A percentile compares a stretch with the other conserved stretches of the same genome.
Evolutionary conservation across 176 grass and related monocot genomes (phyloP).

Genomic region (Bolboschoenus planiculmis): DNA sequence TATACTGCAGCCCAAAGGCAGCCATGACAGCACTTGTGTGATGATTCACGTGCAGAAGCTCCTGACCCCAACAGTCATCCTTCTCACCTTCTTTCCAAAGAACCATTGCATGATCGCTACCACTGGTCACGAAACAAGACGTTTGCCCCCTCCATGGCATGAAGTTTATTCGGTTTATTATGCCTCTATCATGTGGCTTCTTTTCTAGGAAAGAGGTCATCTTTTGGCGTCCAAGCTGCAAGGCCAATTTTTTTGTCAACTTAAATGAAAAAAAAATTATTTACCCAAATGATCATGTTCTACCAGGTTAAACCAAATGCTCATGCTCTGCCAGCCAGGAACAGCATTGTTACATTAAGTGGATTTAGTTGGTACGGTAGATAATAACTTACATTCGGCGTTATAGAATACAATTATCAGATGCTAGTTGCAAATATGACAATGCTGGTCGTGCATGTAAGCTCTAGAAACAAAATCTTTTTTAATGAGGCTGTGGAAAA

Average conservation of each 20-base stretch:
- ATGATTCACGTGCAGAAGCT: slow-evolving; percentile 50
- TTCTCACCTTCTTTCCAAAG: slow-evolving; percentile 62
- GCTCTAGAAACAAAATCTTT: background rate
- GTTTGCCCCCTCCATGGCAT: slow-evolving; percentile 67
- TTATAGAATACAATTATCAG: background rate
- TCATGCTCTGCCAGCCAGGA: background rate
- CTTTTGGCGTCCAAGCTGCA: slow-evolving; percentile 44
- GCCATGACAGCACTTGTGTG: slow-evolving; percentile 90
- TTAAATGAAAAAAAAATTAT: background rate
- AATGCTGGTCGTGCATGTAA: background rate
- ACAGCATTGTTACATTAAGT: background rate
- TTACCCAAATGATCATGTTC: background rate
- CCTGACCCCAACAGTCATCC: slow-evolving; percentile 51
- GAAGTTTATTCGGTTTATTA: slow-evolving; percentile 88
- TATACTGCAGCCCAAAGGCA: slow-evolving; percentile 72
- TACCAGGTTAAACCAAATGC: background rate
- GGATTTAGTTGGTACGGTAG: background rate
- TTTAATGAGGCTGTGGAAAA: background rate
- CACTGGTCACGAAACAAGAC: slow-evolving; percentile 56
- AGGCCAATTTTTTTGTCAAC: background rate
- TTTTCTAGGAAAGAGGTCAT: slow-evolving; percentile 56
- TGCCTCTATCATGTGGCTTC: slow-evolving; percentile 74
- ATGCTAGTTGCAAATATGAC: background rate
- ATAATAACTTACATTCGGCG: background rate
- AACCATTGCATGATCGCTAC: slow-evolving; percentile 79